Conservation (phyloP, 768 basidiomycete genomes). For the Xerocomellus chrysenteron region DNA sequence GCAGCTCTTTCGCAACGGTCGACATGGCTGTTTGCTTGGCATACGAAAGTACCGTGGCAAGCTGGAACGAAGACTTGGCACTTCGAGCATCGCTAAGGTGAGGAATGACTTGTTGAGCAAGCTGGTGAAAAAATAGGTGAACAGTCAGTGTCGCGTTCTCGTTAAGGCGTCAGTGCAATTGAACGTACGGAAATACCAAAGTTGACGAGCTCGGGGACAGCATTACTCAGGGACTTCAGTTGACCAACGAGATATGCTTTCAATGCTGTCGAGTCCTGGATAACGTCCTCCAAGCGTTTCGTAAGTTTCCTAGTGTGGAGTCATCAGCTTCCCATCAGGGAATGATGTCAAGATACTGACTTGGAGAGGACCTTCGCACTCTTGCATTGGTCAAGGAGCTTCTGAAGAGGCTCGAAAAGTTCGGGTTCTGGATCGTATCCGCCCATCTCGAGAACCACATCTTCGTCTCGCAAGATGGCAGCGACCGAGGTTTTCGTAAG, state of each 20-base stretch:
- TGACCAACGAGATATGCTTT: conserved; percentile 69
- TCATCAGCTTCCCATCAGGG: not conserved
- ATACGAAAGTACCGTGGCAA: conserved; percentile 66
- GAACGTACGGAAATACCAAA: conserved; percentile 81
- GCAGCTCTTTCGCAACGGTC: conserved; percentile 66
- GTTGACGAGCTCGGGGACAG: conserved; percentile 80
- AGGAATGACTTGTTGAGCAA: conserved; percentile 86
- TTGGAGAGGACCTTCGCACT: conserved; percentile 76
- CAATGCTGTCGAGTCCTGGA: conserved; percentile 67
- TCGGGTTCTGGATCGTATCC: conserved; percentile 73
- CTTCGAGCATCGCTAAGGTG: conserved; percentile 81
- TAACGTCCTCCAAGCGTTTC: conserved; percentile 80
- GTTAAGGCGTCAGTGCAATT: not conserved
- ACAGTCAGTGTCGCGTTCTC: not conserved
- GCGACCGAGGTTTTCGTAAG: conserved; percentile 84
- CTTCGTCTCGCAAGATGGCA: conserved; percentile 74
- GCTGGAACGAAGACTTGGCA: conserved; percentile 75
- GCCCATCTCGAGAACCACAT: conserved; percentile 70
- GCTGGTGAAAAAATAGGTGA: conserved; percentile 40
- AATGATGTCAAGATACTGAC: conserved; percentile 40
- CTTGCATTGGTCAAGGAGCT: conserved; percentile 78
- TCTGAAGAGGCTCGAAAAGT: conserved; percentile 80
- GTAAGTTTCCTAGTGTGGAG: conserved; percentile 74
- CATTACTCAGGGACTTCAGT: conserved; percentile 67
- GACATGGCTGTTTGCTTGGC: conserved; percentile 72